phyloP scores from a whole-genome alignment of 768 basidiomycete genomes.

The Leucosporidium creatinivorum region DNA sequence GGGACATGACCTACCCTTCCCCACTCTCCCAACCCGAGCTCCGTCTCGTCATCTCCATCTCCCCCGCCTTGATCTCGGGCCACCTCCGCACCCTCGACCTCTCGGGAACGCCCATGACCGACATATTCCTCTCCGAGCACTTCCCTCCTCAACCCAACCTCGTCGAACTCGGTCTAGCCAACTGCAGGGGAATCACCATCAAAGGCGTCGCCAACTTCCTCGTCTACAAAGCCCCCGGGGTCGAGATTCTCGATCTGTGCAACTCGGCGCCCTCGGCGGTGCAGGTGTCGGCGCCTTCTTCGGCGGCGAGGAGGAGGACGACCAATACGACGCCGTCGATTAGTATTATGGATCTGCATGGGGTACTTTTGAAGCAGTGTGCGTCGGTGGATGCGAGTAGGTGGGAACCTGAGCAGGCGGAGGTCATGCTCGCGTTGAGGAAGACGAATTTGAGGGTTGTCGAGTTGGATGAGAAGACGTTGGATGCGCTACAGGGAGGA shows the following conservation, averaged over 20 bases:
- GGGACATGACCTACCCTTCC: constrained; percentile 73
- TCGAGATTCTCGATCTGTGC: constrained; percentile 78
- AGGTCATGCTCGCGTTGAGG: constrained; percentile 46
- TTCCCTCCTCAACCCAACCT: constrained; percentile 62
- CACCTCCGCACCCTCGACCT: constrained; percentile 80
- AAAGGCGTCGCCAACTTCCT: constrained; percentile 63
- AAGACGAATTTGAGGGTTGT: constrained; percentile 71
- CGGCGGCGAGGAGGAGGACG: constrained; percentile 56
- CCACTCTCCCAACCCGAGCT: constrained; percentile 64
- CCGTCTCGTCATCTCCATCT: constrained; percentile 56
- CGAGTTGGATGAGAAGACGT: constrained; percentile 66
- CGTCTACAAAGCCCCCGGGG: constrained; percentile 57
- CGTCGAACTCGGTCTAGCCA: constrained; percentile 81
- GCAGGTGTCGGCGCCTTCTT: constrained; percentile 41
- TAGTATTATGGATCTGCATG: constrained; percentile 52
- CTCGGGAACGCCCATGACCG: constrained; percentile 69
- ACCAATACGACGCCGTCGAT: constrained; percentile 46
- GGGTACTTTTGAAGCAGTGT: constrained; percentile 48
- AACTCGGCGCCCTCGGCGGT: constrained; percentile 61
- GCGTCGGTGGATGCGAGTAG: constrained; percentile 29
- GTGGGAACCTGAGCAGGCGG: constrained; percentile 32
- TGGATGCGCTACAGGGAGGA: constrained; percentile 66
- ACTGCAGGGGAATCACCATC: constrained; percentile 66
- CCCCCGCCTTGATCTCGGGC: constrained; percentile 72
- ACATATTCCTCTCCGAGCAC: constrained; percentile 48